These are phyloP conservation scores for Linnemannia elongata DNA, from an alignment of 192 early-diverging fungal genomes.

Conservation along the genomic window DNA sequence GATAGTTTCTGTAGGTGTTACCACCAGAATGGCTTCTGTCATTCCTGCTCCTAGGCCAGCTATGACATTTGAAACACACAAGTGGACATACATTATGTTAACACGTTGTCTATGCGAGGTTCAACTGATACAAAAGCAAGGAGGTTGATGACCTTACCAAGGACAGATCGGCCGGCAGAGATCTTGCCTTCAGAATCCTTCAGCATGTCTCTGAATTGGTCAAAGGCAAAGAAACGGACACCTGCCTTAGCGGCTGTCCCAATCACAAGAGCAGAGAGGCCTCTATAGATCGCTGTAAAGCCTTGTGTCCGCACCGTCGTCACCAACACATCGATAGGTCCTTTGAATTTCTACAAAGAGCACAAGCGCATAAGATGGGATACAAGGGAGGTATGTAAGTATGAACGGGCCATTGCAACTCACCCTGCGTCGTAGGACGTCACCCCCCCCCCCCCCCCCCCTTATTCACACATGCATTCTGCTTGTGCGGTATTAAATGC, in stretches of 20 bases:
- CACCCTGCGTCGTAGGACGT: not conserved
- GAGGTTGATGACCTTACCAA: slow-evolving; percentile 56
- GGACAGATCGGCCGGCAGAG: slow-evolving; percentile 70
- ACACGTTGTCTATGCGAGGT: not conserved
- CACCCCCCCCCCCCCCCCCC: not conserved
- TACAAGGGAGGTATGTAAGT: not conserved
- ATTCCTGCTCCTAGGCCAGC: slow-evolving; percentile 91
- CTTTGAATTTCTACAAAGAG: slow-evolving; percentile 68
- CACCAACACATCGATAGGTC: slow-evolving; percentile 83
- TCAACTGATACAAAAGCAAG: slow-evolving; percentile 17
- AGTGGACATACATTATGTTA: not conserved
- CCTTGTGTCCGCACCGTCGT: slow-evolving; percentile 84
- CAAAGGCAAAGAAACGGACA: slow-evolving; percentile 94
- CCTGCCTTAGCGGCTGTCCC: slow-evolving; percentile 94
- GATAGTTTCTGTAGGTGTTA: slow-evolving; percentile 94
- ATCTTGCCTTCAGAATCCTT: slow-evolving; percentile 78
- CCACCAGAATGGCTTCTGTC: slow-evolving; percentile 87
- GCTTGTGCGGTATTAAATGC: not conserved
- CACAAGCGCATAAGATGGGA: not conserved
- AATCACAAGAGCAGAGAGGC: slow-evolving; percentile 89
- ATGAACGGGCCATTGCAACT: not conserved
- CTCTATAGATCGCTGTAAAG: slow-evolving; percentile 82
- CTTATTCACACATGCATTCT: not conserved
- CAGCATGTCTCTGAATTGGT: slow-evolving; percentile 80
- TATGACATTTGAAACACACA: not conserved